A percentile compares a stretch with the other conserved stretches of the same genome.
phyloP scores from a whole-genome alignment of 78 protist species.

The Guillardia theta region DNA sequence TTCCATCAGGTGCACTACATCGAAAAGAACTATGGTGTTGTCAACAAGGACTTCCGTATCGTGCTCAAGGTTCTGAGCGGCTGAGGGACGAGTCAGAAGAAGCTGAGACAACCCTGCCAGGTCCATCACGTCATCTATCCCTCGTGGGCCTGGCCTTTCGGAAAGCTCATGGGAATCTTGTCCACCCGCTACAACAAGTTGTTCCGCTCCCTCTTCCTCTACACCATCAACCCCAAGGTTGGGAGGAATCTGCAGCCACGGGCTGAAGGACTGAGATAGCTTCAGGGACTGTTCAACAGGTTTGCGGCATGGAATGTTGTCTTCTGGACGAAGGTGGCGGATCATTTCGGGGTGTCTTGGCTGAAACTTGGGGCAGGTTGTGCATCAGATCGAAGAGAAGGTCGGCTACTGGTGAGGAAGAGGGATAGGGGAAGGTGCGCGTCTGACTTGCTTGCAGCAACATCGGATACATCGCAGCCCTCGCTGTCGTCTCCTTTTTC shows the following conservation, averaged over 20 bases:
- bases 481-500: neutral
- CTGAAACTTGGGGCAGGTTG: neutral
- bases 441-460: too few species aligned
- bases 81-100: neutral
- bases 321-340: slow-evolving; percentile 39
- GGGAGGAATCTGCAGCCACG: too few species aligned
- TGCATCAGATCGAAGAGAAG: neutral
- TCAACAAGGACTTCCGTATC: slow-evolving; percentile 41
- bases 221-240: slow-evolving; percentile 41
- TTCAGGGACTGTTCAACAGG: too few species aligned
- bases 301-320: slow-evolving; percentile 30
- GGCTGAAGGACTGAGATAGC: too few species aligned
- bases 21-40: neutral
- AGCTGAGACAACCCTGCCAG: too few species aligned
- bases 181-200: slow-evolving; percentile 27
- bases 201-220: slow-evolving; percentile 43
- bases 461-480: neutral
- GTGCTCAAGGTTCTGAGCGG: slow-evolving; percentile 29
- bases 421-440: too few species aligned
- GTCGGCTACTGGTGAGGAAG: slow-evolving; percentile 14
- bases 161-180: neutral
- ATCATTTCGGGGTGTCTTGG: neutral
- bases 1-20: neutral
- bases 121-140: slow-evolving; percentile 51
- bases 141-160: neutral